Evolutionary conservation across 176 grass and related monocot species (phyloP).

Genomic region (Ensete ventricosum): DNA sequence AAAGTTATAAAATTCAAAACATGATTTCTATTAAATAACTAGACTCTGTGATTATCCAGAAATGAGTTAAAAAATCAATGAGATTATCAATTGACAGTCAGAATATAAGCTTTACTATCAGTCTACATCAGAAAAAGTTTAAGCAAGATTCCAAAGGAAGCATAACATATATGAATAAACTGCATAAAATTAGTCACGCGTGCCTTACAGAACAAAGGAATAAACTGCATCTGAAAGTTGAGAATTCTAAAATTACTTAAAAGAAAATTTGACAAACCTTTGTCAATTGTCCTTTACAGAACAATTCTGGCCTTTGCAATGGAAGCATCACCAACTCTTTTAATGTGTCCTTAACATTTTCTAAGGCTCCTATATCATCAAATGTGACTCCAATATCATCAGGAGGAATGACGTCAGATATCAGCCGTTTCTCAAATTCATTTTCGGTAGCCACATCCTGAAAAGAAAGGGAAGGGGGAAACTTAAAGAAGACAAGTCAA

Average conservation of each 20-base stretch:
- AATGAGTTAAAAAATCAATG: too few relatives aligned
- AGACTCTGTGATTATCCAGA: too few relatives aligned
- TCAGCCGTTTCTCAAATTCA: constrained; percentile 93
- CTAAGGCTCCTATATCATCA: constrained; percentile 88
- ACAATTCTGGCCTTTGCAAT: constrained; percentile 92
- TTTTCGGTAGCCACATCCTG: constrained; percentile 87
- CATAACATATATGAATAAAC: neutral
- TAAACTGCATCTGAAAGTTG: neutral
- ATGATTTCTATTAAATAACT: too few relatives aligned
- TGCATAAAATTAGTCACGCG: too few relatives aligned
- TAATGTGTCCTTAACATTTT: constrained; percentile 93
- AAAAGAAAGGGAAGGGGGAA: constrained; percentile 1
- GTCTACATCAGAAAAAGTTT: neutral
- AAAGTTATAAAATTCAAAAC: too few relatives aligned
- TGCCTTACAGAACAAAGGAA: neutral
- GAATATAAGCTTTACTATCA: too few relatives aligned
- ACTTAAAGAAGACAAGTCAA: constrained; percentile 7
- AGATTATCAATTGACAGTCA: too few relatives aligned
- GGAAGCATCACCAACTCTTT: constrained; percentile 99
- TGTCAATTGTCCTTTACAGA: constrained; percentile 90
- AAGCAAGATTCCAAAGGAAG: neutral
- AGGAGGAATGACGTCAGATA: constrained; percentile 86
- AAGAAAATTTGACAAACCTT: constrained; percentile 36
- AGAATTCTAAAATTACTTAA: constrained; percentile 1
- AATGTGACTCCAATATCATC: constrained; percentile 92